phyloP scores from a whole-genome alignment of 495 filamentous ascomycete species.

The Patellaria atrata region DNA sequence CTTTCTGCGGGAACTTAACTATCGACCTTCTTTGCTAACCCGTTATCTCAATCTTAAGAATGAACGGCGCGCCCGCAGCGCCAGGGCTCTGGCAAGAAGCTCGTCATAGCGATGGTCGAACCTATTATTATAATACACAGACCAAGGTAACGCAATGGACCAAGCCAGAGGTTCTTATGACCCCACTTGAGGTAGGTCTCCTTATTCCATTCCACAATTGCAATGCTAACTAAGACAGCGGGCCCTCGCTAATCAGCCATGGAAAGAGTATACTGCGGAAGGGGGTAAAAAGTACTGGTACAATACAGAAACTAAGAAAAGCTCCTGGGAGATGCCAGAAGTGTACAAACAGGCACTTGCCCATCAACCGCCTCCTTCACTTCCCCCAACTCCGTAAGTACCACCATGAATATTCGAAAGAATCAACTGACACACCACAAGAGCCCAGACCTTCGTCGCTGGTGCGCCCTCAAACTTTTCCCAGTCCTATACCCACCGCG shows the following conservation, averaged over 20 bases:
- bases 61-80: constrained; percentile 48
- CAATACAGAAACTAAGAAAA: constrained; percentile 80
- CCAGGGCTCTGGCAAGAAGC: constrained; percentile 66
- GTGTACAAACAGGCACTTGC: constrained; percentile 55
- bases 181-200: constrained; percentile 57
- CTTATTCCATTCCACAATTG: background rate
- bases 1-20: too few relatives aligned
- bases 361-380: constrained; percentile 35
- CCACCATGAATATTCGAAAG: constrained; percentile 3
- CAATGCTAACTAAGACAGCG: constrained; percentile 36
- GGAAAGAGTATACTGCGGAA: constrained; percentile 82
- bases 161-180: constrained; percentile 85
- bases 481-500: constrained; percentile 32
- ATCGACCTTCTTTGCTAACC: too few relatives aligned
- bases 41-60: constrained; percentile 26
- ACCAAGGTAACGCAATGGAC: constrained; percentile 89
- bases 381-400: constrained; percentile 48
- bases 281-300: constrained; percentile 89
- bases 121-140: constrained; percentile 85
- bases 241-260: constrained; percentile 69
- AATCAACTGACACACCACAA: constrained; percentile 13
- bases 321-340: constrained; percentile 89
- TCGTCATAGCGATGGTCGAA: constrained; percentile 63
- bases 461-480: constrained; percentile 44
- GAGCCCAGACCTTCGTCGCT: constrained; percentile 52